A percentile compares a stretch with the other conserved stretches of the same genome.
phyloP scores from a whole-genome alignment of 345 rosid genomes.

The Bruguiera gymnorhiza region DNA sequence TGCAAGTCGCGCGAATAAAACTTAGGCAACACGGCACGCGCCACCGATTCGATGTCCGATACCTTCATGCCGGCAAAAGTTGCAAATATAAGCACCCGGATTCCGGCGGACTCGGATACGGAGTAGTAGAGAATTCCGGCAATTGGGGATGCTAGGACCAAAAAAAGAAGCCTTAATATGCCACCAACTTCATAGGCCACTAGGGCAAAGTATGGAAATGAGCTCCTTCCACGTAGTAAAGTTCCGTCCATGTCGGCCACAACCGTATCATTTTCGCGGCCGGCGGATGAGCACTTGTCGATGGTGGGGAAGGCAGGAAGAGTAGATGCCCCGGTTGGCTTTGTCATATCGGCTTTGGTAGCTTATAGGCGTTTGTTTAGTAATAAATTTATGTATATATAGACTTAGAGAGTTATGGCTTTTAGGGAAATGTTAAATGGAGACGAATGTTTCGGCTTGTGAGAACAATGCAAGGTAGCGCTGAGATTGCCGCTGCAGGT shows the following conservation, averaged over 20 bases:
- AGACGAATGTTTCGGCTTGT: background rate
- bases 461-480: background rate
- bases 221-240: conserved; percentile 9
- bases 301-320: conserved; percentile 5
- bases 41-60: conserved; percentile 55
- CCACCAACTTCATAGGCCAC: conserved; percentile 71
- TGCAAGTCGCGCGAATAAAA: conserved; percentile 61
- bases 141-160: conserved; percentile 55
- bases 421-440: background rate
- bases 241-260: conserved; percentile 22
- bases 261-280: conserved; percentile 9
- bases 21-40: conserved; percentile 64
- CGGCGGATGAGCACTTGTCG: conserved; percentile 5
- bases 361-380: background rate
- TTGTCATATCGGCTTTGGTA: background rate
- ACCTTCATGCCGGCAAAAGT: conserved; percentile 52
- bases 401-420: background rate
- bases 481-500: too few species aligned
- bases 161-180: conserved; percentile 48
- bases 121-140: conserved; percentile 50
- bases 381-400: background rate
- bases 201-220: conserved; percentile 40
- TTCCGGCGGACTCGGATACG: conserved; percentile 46
- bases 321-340: background rate
- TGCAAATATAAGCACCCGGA: conserved; percentile 46